Percentiles rank a stretch among this genome's conserved stretches.
phyloP scores from a whole-genome alignment of 2,329 filamentous ascomycete genomes.

The Hirsutella thompsonii region DNA sequence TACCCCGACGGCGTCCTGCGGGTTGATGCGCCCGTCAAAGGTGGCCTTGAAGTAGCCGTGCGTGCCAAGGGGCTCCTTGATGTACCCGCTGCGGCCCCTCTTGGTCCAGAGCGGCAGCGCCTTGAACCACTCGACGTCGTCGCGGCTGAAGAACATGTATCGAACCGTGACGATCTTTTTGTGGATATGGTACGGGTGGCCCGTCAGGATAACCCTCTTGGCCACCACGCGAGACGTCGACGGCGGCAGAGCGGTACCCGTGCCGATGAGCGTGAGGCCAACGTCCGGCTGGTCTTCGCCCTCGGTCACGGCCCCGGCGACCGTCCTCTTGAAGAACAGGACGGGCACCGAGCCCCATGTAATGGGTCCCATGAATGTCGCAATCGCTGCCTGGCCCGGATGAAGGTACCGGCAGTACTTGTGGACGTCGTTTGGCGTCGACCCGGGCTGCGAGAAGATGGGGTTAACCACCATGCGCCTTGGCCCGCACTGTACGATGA shows the following conservation, averaged over 20 bases:
- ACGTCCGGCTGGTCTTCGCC: constrained; percentile 31
- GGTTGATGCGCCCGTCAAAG: constrained; percentile 92
- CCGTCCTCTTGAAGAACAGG: constrained; percentile 66
- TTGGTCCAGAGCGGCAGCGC: constrained; percentile 90
- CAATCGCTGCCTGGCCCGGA: constrained; percentile 79
- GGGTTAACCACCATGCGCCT: constrained; percentile 81
- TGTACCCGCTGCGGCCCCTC: constrained; percentile 73
- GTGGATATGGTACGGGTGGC: constrained; percentile 97
- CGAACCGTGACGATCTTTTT: constrained; percentile 93
- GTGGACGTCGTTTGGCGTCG: constrained; percentile 91
- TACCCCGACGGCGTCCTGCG: constrained; percentile 85
- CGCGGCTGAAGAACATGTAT: constrained; percentile 99
- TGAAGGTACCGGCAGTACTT: constrained; percentile 91
- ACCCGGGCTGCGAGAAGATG: constrained; percentile 78
- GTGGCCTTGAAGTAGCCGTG: constrained; percentile 99
- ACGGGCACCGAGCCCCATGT: constrained; percentile 89
- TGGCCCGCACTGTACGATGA: constrained; percentile 84
- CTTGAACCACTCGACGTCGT: constrained; percentile 97
- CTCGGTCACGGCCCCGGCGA: constrained; percentile 25
- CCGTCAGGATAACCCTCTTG: constrained; percentile 87
- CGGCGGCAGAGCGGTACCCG: constrained; percentile 74
- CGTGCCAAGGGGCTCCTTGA: constrained; percentile 90
- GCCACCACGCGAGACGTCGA: constrained; percentile 69
- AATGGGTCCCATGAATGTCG: constrained; percentile 78
- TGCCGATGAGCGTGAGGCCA: constrained; percentile 63